phyloP scores from a whole-genome alignment of 306 rosid species.

The Dryas alaskensis region DNA sequence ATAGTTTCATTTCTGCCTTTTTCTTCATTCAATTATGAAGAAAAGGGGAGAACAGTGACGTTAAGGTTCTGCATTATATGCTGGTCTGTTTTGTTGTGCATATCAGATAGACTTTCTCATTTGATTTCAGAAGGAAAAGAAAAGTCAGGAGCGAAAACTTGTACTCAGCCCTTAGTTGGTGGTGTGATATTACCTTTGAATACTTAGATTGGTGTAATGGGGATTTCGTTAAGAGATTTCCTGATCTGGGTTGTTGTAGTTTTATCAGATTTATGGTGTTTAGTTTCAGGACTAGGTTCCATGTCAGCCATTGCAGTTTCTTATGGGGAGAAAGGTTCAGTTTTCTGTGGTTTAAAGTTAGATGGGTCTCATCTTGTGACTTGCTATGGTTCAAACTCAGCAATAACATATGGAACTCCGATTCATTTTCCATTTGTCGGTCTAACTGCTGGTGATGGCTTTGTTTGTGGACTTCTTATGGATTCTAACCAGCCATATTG shows the following conservation, averaged over 20 bases:
- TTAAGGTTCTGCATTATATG: conserved; percentile 9
- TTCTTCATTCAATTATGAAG: conserved; percentile 21
- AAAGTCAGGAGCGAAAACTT: neutral
- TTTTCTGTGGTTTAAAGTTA: conserved; percentile 68
- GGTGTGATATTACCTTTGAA: neutral
- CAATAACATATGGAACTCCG: conserved; percentile 74
- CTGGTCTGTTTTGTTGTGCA: neutral
- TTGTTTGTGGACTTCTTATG: conserved; percentile 86
- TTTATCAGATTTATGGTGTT: conserved; percentile 43
- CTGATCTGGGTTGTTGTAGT: conserved; percentile 36
- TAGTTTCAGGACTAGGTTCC: conserved; percentile 76
- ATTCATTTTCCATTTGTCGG: conserved; percentile 60
- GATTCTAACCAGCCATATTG: conserved; percentile 81
- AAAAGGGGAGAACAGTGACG: conserved; percentile 13
- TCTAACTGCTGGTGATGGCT: conserved; percentile 82
- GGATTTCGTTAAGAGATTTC: conserved; percentile 29
- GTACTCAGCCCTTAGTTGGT: neutral
- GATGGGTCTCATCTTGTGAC: conserved; percentile 87
- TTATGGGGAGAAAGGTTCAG: conserved; percentile 84
- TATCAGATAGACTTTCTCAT: neutral
- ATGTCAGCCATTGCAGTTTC: conserved; percentile 86
- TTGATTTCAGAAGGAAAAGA: neutral
- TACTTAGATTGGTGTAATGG: conserved; percentile 35
- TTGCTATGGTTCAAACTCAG: conserved; percentile 78
- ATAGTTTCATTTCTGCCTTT: conserved; percentile 4